These are phyloP conservation scores for Melastoma candidum DNA, from an alignment of 441 rosid genomes.

Conservation along the genomic window DNA sequence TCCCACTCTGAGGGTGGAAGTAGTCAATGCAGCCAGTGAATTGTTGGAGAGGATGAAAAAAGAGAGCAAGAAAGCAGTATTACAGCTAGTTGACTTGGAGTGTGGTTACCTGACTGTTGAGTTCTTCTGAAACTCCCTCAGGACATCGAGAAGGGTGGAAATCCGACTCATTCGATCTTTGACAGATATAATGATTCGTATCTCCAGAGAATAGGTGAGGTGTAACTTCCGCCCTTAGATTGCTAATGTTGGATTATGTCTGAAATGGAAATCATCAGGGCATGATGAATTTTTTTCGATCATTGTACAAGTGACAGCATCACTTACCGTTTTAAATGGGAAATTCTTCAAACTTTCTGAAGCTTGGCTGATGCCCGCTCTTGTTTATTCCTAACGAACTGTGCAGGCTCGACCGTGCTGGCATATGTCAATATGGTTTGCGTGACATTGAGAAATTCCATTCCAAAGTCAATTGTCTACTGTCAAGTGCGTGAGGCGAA, in stretches of 20 bases:
- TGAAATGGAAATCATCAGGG: too few species aligned
- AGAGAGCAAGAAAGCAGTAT: slow-evolving; percentile 73
- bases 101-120: slow-evolving; percentile 78
- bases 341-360: neutral
- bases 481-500: slow-evolving; percentile 95
- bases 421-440: slow-evolving; percentile 78
- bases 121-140: slow-evolving; percentile 92
- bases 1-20: slow-evolving; percentile 75
- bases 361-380: neutral
- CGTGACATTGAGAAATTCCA: slow-evolving; percentile 59
- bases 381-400: neutral
- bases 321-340: neutral
- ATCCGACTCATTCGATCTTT: slow-evolving; percentile 74
- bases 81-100: slow-evolving; percentile 86
- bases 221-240: neutral
- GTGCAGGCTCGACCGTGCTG: slow-evolving; percentile 58
- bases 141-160: slow-evolving; percentile 87
- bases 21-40: slow-evolving; percentile 63
- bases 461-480: slow-evolving; percentile 75
- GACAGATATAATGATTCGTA: slow-evolving; percentile 80
- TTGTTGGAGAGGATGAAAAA: slow-evolving; percentile 80
- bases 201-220: slow-evolving; percentile 70
- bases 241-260: too few species aligned
- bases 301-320: too few species aligned
- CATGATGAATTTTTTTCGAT: too few species aligned